phyloP scores from a whole-genome alignment of 805 yeast genomes.

The Starmerella bombi region DNA sequence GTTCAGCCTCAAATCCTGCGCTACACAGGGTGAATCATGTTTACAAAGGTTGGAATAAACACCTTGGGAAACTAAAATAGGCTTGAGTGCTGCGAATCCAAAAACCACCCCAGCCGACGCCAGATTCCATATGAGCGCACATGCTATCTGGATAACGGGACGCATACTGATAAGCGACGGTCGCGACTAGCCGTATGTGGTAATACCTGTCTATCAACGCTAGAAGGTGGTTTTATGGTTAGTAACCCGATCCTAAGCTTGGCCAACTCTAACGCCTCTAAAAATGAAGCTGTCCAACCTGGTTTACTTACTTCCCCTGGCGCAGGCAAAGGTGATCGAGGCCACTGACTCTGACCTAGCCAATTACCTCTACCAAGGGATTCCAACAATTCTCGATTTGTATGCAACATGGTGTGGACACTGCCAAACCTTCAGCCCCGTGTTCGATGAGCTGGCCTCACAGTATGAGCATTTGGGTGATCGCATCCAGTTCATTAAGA shows the following conservation, averaged over 20 bases:
- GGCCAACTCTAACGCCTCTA: too few species aligned
- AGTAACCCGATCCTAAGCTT: not conserved
- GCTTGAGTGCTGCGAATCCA: slow-evolving; percentile 92
- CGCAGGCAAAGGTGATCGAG: slow-evolving; percentile 23
- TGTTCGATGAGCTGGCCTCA: slow-evolving; percentile 67
- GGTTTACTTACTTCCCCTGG: not conserved
- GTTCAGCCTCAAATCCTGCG: slow-evolving; percentile 75
- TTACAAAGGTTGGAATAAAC: slow-evolving; percentile 54
- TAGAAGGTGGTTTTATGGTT: not conserved
- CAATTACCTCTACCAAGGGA: slow-evolving; percentile 41
- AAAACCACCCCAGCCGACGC: slow-evolving; percentile 87
- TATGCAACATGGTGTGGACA: slow-evolving; percentile 88
- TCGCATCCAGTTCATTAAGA: slow-evolving; percentile 37
- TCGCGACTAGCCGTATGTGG: not conserved
- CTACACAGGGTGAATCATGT: slow-evolving; percentile 37
- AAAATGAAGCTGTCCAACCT: not conserved
- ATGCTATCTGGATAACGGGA: slow-evolving; percentile 37
- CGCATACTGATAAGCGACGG: not conserved
- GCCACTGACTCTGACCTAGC: slow-evolving; percentile 45
- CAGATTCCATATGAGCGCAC: slow-evolving; percentile 79
- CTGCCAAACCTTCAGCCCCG: slow-evolving; percentile 79
- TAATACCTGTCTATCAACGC: too few species aligned
- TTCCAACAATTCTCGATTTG: slow-evolving; percentile 55
- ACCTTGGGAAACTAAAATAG: slow-evolving; percentile 62
- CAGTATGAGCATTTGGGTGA: slow-evolving; percentile 38